Evolutionary conservation across 2,329 filamentous ascomycete genomes (phyloP).

Genomic region (Graphiopsis chlorocephala): DNA sequence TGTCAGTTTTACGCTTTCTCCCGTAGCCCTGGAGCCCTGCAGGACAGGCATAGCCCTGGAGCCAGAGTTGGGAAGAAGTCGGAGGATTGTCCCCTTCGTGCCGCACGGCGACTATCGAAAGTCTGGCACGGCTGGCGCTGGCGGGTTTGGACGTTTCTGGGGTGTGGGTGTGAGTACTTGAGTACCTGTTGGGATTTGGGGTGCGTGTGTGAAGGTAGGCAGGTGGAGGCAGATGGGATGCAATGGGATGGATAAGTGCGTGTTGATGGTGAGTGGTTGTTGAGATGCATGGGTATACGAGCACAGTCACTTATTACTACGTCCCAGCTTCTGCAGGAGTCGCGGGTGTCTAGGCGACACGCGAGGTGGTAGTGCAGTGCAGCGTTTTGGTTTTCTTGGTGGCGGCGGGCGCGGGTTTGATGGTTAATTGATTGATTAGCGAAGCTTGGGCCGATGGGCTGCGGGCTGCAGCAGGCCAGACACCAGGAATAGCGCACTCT

Average conservation of each 20-base stretch:
- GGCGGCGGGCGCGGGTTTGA: not conserved
- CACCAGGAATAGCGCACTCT: not conserved
- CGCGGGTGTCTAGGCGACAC: not conserved
- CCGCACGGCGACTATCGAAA: not conserved
- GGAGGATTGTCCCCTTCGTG: not conserved
- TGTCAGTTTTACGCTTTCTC: not conserved
- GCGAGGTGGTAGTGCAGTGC: not conserved
- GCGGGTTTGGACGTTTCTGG: not conserved
- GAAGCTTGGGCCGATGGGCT: not conserved
- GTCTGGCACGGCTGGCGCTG: not conserved
- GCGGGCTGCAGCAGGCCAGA: not conserved
- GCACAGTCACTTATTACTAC: not conserved
- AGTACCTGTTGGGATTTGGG: not conserved
- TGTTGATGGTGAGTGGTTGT: not conserved
- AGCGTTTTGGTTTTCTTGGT: not conserved
- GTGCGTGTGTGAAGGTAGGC: not conserved
- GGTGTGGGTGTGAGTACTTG: not conserved
- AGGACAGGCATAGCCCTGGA: not conserved
- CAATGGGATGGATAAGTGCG: no score
- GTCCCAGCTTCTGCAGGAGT: not conserved
- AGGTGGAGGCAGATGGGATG: not conserved
- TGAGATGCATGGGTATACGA: not conserved
- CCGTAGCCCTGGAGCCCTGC: not conserved
- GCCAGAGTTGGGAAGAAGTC: not conserved
- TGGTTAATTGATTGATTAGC: not conserved